A percentile compares a stretch with the other conserved stretches of the same genome.
phyloP scores from a whole-genome alignment of 768 basidiomycete genomes.

The Arthromyces matolae region DNA sequence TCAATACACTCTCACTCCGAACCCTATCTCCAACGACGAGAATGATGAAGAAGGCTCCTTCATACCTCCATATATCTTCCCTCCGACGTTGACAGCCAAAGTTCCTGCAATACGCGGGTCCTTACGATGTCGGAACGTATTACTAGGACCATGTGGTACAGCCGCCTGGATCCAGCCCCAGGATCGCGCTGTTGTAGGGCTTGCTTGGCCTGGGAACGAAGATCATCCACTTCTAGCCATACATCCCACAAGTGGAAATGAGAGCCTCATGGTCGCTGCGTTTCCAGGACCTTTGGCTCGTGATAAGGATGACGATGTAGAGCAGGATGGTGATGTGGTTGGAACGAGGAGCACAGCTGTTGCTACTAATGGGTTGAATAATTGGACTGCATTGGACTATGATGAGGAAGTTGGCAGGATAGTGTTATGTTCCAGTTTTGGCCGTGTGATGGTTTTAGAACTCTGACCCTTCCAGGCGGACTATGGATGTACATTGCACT shows the following conservation, averaged over 20 bases:
- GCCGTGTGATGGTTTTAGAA: constrained; percentile 40
- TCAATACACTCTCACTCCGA: constrained; percentile 44
- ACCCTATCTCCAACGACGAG: constrained; percentile 18
- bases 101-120: constrained; percentile 44
- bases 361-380: constrained; percentile 29
- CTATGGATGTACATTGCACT: background rate
- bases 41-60: background rate
- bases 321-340: background rate
- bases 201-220: constrained; percentile 22
- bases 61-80: constrained; percentile 41
- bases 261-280: constrained; percentile 40
- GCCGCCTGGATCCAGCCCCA: constrained; percentile 62
- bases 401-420: constrained; percentile 54
- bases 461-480: constrained; percentile 16
- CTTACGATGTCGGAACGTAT: constrained; percentile 50
- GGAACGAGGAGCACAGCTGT: constrained; percentile 23
- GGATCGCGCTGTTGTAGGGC: constrained; percentile 38
- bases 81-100: constrained; percentile 37
- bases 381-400: constrained; percentile 62
- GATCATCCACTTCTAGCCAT: constrained; percentile 21
- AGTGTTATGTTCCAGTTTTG: constrained; percentile 48
- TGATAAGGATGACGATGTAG: background rate
- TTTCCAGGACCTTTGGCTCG: constrained; percentile 45
- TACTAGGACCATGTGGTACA: constrained; percentile 52
- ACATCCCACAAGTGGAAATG: constrained; percentile 14